phyloP scores from a whole-genome alignment of 768 basidiomycete genomes.

The Suillus placidus region DNA sequence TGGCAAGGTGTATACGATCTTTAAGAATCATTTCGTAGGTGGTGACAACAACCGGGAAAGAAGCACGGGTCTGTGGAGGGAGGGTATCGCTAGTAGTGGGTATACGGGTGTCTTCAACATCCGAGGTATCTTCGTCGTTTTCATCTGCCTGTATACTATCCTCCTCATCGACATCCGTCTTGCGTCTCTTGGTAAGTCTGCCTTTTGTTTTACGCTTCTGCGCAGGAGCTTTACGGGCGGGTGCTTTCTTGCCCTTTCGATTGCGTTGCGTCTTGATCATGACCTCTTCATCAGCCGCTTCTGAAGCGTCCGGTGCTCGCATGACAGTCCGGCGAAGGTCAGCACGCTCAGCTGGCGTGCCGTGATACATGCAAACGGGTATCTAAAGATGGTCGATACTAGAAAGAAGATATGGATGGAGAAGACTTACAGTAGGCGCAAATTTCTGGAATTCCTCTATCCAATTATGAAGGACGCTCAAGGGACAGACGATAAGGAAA shows the following conservation, averaged over 20 bases:
- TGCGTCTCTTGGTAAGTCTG: slow-evolving; percentile 26
- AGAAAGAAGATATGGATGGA: slow-evolving; percentile 1
- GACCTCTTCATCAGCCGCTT: slow-evolving; percentile 26
- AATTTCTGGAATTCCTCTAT: slow-evolving; percentile 81
- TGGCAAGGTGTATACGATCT: slow-evolving; percentile 65
- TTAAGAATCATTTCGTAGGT: slow-evolving; percentile 94
- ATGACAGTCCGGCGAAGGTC: slow-evolving; percentile 72
- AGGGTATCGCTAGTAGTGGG: slow-evolving; percentile 22
- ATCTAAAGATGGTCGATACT: slow-evolving; percentile 51
- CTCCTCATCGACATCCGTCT: slow-evolving; percentile 13
- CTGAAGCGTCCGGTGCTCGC: slow-evolving; percentile 35
- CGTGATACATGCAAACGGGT: slow-evolving; percentile 90
- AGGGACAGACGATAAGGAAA: slow-evolving; percentile 88
- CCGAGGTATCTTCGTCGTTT: slow-evolving; percentile 24
- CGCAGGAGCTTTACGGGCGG: slow-evolving; percentile 12
- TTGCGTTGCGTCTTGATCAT: slow-evolving; percentile 24
- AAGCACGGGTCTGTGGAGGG: slow-evolving; percentile 23
- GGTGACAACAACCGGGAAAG: slow-evolving; percentile 83
- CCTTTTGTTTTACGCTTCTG: slow-evolving; percentile 16
- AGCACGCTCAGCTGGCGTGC: slow-evolving; percentile 77
- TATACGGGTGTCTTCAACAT: slow-evolving; percentile 20
- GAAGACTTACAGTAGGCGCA: slow-evolving; percentile 66
- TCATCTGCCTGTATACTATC: slow-evolving; percentile 12
- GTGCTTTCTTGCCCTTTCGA: slow-evolving; percentile 21
- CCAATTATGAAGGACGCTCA: slow-evolving; percentile 95